Evolutionary conservation across 495 filamentous ascomycete genomes (phyloP).

Genomic region (Jackrogersella multiformis): DNA sequence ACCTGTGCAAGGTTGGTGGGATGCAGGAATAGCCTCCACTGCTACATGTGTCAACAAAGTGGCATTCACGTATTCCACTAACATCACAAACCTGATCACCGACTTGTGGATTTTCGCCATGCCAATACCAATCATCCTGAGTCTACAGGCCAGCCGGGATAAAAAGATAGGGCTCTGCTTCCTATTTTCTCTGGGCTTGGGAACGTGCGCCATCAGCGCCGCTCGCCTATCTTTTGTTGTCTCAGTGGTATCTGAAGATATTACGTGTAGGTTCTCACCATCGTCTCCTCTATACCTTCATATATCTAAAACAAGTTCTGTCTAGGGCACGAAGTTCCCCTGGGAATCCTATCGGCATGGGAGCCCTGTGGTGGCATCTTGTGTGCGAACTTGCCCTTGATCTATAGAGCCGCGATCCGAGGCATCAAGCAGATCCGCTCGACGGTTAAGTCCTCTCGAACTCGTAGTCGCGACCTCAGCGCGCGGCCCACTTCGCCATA

Average conservation of each 20-base stretch:
- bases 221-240: constrained; percentile 52
- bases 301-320: background rate
- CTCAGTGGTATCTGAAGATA: constrained; percentile 51
- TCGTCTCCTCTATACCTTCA: background rate
- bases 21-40: constrained; percentile 18
- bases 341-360: constrained; percentile 54
- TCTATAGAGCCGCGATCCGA: constrained; percentile 34
- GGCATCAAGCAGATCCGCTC: constrained; percentile 28
- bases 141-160: constrained; percentile 42
- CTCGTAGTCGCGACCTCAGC: constrained; percentile 8
- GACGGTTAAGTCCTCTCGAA: constrained; percentile 19
- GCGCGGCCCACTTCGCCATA: constrained; percentile 17
- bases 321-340: constrained; percentile 50
- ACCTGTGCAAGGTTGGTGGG: constrained; percentile 51
- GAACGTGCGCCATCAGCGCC: constrained; percentile 53
- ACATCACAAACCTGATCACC: constrained; percentile 49
- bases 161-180: constrained; percentile 52
- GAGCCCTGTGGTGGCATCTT: constrained; percentile 58
- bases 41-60: constrained; percentile 49
- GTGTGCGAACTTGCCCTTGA: constrained; percentile 56
- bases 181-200: constrained; percentile 54
- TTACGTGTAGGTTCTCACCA: constrained; percentile 48
- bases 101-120: constrained; percentile 54
- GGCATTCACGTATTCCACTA: constrained; percentile 50
- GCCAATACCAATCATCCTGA: constrained; percentile 49